Evolutionary conservation across 108 stramenopile species (phyloP), one percentile per base, ranked within the genome.

Genomic region (Cyclotella distinguenda): DNA sequence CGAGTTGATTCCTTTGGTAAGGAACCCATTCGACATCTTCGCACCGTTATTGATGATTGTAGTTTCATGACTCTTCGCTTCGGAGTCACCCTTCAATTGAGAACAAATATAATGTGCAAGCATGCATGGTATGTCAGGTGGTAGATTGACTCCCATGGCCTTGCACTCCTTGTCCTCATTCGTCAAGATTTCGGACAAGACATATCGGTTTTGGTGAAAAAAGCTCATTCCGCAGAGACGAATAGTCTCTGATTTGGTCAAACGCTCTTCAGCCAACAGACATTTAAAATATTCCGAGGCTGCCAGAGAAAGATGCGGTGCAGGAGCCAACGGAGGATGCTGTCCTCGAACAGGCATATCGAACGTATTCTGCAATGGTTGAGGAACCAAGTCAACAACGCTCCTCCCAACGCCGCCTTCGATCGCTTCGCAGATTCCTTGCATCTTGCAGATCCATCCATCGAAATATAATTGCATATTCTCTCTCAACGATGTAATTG

Each of bases 391-490:
- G 49, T 87, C 85, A 16, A 87, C 86, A 1, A 84, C 44, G 52
- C 85, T 66, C 48, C 85, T 68, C 9, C 79, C 79, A 0, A 75
- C 80, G 26, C 82, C 82, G 21, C 83, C 85, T 26, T 70, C 60
- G 18, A 73, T 72, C 6, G 50, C 30, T 30, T 62, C 80, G 25
- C 70, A 65, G 16, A 78, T 62, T 9, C 64, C 60, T 22, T 78
- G 62, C 40, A 73, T 66, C 8, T 73, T 39, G 10, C 25, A 52
- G 15, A 88, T 33, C 50, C 73, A 80, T 32, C 79, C 72, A 58
- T 87, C 83, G 47, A 84, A 91, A 44, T 83, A 84, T 10, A 43
- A 15, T 23, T 53, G 33, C 34, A 91, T 47, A 68, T 86, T 84
- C 21, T 59, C 43, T 45, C 85, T 74, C 38, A 91, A 74, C 0